Evolutionary conservation across 805 yeast species (phyloP), one percentile per base, ranked within the genome.

Genomic region (Debaryomyces prosopidis): DNA sequence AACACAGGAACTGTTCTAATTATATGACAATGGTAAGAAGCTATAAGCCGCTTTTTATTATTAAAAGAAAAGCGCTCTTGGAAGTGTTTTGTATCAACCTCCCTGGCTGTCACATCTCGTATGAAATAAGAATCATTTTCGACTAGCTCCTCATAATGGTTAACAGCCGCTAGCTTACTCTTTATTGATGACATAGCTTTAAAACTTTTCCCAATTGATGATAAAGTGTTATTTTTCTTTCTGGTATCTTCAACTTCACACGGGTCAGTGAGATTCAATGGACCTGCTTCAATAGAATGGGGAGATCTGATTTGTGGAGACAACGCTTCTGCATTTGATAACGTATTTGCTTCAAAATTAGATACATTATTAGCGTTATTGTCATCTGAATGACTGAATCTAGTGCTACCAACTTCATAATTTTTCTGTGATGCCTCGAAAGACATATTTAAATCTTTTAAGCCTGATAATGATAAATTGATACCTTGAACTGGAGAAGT

Each of bases 1-100:
- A 88, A 90, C 1, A 83, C 69, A 1, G 96, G 96, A 15, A 89
- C 67, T 10, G 86, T 79, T 51, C 87, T 77, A 51, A 80, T 84
- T 14, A 89, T 58, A 63, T 87, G 83, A 1, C 85, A 75, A 56
- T 79, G 84, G 57, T 89, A 92, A 1, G 89, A 75, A 0, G 96
- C 82, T 0, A 84, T 63, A 38, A 91, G 67, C 4, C 58, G 60
- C 33, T 80, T 81, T 2, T 68, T 58, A 0, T 71, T 73, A 4
- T 77, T 73, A 17, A 91, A 66, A 0, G 90, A 79, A 54, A 92
- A 92, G 53, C 83, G 85, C 1, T 68, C 60, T 39, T 79, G 73
- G 59, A 85, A 90, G 48, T 87, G 71, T n/a, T 65, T 63, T n/a
- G 78, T 75, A 0, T 87, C 77, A 3, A 60, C 65, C 1, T 56